These are phyloP conservation scores for Colletotrichum paranaense DNA, from an alignment of 2,329 filamentous ascomycete species.

Conservation along the genomic window DNA sequence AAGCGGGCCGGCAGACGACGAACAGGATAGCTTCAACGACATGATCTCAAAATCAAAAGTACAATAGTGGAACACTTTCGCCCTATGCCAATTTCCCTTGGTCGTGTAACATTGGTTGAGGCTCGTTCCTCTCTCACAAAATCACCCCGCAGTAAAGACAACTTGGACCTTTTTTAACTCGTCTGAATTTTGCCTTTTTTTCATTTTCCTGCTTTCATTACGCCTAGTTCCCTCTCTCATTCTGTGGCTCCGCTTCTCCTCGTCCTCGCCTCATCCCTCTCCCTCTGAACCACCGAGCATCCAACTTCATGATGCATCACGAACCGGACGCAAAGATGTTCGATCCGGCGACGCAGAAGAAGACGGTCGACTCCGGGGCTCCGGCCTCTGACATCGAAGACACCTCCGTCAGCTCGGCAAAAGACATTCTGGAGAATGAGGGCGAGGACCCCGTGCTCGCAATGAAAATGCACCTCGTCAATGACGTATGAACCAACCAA, in stretches of 20 bases:
- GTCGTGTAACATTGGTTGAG: not conserved
- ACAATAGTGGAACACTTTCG: not conserved
- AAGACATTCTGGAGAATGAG: slow-evolving; percentile 68
- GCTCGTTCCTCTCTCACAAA: not conserved
- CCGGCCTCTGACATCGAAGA: slow-evolving; percentile 7
- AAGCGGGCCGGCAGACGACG: not conserved
- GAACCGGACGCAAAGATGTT: not conserved
- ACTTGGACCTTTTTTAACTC: slow-evolving; percentile 1
- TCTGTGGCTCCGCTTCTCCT: not conserved
- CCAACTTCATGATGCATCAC: not conserved
- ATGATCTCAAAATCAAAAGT: not conserved
- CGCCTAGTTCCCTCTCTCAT: not conserved
- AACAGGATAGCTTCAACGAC: slow-evolving; percentile 12
- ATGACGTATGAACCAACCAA: slow-evolving; percentile 61
- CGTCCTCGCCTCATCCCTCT: not conserved
- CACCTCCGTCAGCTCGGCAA: slow-evolving; percentile 36
- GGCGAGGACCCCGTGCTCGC: slow-evolving; percentile 71
- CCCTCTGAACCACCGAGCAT: not conserved
- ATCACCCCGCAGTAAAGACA: not conserved
- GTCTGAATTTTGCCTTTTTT: slow-evolving; percentile 3
- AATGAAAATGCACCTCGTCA: slow-evolving; percentile 76
- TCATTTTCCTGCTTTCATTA: not conserved
- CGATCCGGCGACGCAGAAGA: slow-evolving; percentile 19
- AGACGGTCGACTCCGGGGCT: slow-evolving; percentile 12
- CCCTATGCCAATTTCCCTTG: not conserved